Evolutionary conservation across 164 flowering plant genomes (phyloP), one percentile per base, ranked within the genome.

Genomic region (grape (Vitis vinifera)): DNA sequence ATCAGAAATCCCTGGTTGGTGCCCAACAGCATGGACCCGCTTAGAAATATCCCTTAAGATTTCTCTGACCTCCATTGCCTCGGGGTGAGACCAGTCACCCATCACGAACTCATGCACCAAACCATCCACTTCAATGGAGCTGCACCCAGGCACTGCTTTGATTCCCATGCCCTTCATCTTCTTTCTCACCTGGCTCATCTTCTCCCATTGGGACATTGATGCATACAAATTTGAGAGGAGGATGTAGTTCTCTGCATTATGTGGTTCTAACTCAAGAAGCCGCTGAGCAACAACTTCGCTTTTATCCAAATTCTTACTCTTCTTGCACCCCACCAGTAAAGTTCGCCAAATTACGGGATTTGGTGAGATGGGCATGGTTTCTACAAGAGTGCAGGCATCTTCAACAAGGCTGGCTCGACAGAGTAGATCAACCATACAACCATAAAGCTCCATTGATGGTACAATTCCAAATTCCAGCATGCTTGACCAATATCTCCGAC

Each of bases 381-480:
- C 71, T 16, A 77, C 79, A 29, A 80, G 65, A 3, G 57, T 51
- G 59, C 63, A 74, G 4, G 83, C 86, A 13, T 82, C 84, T 30
- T 81, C 80, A 12, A 79, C 13, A 57, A 58, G 72, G 12, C 84
- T 77, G 7, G 79, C 81, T 62, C 83, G 80, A 55, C 86, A 82
- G 2, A 85, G 76, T 48, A 85, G 69, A 78, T 82, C 86, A 66
- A 82, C 84, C 86, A 85, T 80, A 61, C 86, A 82, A 16, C 84
- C 82, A 67, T 85, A 82, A 74, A 72, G 88, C 74, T 85, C 88
- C 82, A 83, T 74, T 47, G 77, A 68, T 47, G 85, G 86, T 60
- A 74, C 81, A 50, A 85, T 71, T 55, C 76, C 74, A 48, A 37
- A 67, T 9, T 81, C 76, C 8, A 70, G 59, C 82, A 85, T 77